Base-by-base conservation (phyloP, 2,329 filamentous ascomycete genomes). In the Zymoseptoria ardabiliae region DNA sequence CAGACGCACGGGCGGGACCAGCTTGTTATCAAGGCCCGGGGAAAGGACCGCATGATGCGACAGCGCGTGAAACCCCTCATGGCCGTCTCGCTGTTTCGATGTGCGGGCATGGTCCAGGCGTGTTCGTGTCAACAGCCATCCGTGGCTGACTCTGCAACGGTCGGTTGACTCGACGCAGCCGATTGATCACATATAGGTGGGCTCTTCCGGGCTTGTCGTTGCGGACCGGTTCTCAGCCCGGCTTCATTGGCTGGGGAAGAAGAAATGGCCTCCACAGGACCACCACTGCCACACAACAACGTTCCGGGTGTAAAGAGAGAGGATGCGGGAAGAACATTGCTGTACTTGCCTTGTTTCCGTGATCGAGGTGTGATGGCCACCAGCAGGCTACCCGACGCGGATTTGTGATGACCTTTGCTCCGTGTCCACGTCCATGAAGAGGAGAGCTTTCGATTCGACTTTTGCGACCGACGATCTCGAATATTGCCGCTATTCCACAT, bases 1-100 rank as follows among this genome's bases (percentile, higher is more conserved):
- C 6, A 90, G 90, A 70, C 95, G 90, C 50, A 75, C 71, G n/a
- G 82, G 82, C 61, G 78, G 70, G n/a, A 63, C 59, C 55, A 70
- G 65, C 52, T 56, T 61, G 35, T 21, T 56, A 50, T 57, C 61
- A 25, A 58, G 51, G 49, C 60, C 54, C 17, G 53, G 58, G 30
- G 9, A 19, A 23, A 55, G 28, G 51, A 57, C 60, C 49, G 57
- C 63, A 28, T 55, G 62, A 21, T 50, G 55, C 11, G 64, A 66
- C 51, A 66, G 54, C 3, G 65, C 66, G 60, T 70, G 64, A 56
- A 66, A 69, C 55, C 68, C 63, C 55, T 70, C 67, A 11, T 67
- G 64, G 28, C 28, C 23, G 21, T 64, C 50, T 51, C 51, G 51
- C 51, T 19, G 51, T 28, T 25, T 25, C 51, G 51, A 10, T 53